phyloP scores from a whole-genome alignment of 176 grass and related monocot species.

The Tillandsia fasciculata region DNA sequence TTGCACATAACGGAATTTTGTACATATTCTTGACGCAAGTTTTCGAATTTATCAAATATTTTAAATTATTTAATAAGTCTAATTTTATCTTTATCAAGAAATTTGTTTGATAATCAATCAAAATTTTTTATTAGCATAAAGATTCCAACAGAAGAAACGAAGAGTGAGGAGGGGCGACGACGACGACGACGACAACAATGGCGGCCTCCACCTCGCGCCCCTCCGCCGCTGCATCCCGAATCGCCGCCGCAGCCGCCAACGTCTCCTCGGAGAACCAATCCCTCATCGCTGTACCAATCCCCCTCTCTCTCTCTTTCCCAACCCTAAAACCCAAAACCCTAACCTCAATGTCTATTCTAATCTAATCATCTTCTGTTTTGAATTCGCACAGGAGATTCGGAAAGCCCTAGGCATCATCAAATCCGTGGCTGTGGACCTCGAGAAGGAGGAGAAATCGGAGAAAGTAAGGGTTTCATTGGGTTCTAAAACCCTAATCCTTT shows the following conservation, averaged over 20 bases:
- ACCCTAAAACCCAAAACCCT: constrained; percentile 28
- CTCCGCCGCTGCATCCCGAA: constrained; percentile 23
- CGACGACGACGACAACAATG: neutral
- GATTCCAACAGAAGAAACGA: too few relatives aligned
- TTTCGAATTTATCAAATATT: too few relatives aligned
- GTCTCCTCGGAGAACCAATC: constrained; percentile 42
- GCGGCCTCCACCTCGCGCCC: neutral
- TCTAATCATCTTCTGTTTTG: constrained; percentile 1
- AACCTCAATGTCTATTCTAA: constrained; percentile 8
- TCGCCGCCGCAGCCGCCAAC: constrained; percentile 27
- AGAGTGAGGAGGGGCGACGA: neutral
- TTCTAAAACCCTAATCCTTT: constrained; percentile 9
- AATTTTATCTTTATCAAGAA: too few relatives aligned
- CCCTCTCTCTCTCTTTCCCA: neutral
- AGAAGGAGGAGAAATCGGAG: constrained; percentile 45
- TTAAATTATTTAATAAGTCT: too few relatives aligned
- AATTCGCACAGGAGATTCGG: constrained; percentile 56
- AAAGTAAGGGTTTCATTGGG: constrained; percentile 19
- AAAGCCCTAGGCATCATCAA: constrained; percentile 51
- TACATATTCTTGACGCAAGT: too few relatives aligned
- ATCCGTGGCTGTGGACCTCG: constrained; percentile 50
- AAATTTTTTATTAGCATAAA: too few relatives aligned
- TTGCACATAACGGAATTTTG: too few relatives aligned
- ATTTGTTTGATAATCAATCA: too few relatives aligned
- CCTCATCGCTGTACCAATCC: constrained; percentile 3